Conservation (phyloP, 2,329 filamentous ascomycete species). For the Penicillium sp. region DNA sequence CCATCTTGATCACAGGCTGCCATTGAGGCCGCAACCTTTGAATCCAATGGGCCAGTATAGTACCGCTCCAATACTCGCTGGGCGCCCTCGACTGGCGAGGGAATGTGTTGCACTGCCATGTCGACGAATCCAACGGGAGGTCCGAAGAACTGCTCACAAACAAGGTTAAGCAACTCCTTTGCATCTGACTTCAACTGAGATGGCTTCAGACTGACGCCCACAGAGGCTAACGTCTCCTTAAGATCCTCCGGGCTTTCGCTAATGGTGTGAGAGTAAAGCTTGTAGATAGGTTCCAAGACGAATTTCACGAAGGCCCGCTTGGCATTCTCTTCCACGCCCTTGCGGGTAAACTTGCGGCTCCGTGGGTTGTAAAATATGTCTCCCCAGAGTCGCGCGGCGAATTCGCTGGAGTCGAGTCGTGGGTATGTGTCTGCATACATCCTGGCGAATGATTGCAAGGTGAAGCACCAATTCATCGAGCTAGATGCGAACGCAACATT, state of each 20-base stretch:
- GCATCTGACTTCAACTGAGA: slow-evolving; percentile 91
- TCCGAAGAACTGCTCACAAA: slow-evolving; percentile 95
- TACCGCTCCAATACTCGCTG: slow-evolving; percentile 78
- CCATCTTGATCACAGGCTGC: slow-evolving; percentile 83
- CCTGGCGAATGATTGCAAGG: slow-evolving; percentile 87
- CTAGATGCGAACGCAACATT: slow-evolving; percentile 97
- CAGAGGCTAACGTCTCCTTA: slow-evolving; percentile 73
- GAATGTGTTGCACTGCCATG: slow-evolving; percentile 89
- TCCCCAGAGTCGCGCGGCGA: slow-evolving; percentile 86
- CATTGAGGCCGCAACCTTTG: slow-evolving; percentile 80
- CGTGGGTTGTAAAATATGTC: slow-evolving; percentile 94
- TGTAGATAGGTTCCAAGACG: slow-evolving; percentile 95
- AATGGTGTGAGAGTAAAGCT: slow-evolving; percentile 92
- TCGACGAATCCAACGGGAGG: slow-evolving; percentile 89
- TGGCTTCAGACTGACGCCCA: slow-evolving; percentile 88
- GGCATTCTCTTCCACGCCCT: slow-evolving; percentile 76
- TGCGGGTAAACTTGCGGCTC: slow-evolving; percentile 89
- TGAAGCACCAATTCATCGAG: slow-evolving; percentile 96
- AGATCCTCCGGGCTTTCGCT: slow-evolving; percentile 86
- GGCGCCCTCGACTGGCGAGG: slow-evolving; percentile 80
- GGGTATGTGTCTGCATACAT: slow-evolving; percentile 93
- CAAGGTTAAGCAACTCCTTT: slow-evolving; percentile 82
- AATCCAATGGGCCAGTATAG: slow-evolving; percentile 89
- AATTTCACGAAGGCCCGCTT: slow-evolving; percentile 93
- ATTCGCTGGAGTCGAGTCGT: slow-evolving; percentile 79